Percentiles rank a stretch among this genome's conserved stretches.
Conservation (phyloP, 2,329 filamentous ascomycete species). For the Rhynchosporium agropyri region DNA sequence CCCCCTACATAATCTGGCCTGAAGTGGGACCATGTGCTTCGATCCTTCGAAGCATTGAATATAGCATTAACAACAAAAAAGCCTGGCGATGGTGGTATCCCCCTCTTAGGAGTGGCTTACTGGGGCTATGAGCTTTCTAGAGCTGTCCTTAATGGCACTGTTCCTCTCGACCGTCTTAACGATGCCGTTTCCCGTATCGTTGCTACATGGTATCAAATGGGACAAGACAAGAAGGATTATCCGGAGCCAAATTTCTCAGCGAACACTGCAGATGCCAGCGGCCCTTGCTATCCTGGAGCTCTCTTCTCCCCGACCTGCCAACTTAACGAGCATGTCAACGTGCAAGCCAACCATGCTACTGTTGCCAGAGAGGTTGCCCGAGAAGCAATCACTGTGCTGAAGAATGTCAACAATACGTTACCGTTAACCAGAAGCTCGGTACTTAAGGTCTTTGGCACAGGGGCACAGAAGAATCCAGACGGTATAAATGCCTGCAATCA, state of each 20-base stretch:
- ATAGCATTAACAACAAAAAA: too few species aligned
- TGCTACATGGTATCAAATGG: constrained; percentile 61
- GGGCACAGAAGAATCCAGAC: constrained; percentile 55
- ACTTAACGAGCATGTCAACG: constrained; percentile 70
- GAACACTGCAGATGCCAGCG: constrained; percentile 58
- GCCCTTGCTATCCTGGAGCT: constrained; percentile 59
- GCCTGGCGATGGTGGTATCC: constrained; percentile 61
- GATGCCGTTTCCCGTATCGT: constrained; percentile 48
- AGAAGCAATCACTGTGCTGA: constrained; percentile 61
- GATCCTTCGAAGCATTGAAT: too few species aligned
- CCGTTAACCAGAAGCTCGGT: constrained; percentile 48
- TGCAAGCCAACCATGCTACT: constrained; percentile 54
- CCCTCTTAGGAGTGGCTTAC: constrained; percentile 54
- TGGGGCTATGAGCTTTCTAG: constrained; percentile 53
- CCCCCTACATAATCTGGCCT: too few species aligned
- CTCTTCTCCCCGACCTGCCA: constrained; percentile 61
- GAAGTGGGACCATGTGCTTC: too few species aligned
- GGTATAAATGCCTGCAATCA: constrained; percentile 70
- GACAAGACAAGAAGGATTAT: constrained; percentile 62
- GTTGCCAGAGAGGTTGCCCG: constrained; percentile 54
- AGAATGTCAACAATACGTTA: constrained; percentile 61
- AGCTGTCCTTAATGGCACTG: constrained; percentile 58
- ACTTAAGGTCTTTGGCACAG: constrained; percentile 52
- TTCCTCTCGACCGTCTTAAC: constrained; percentile 59
- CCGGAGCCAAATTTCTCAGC: constrained; percentile 61